A percentile compares a stretch with the other conserved stretches of the same genome.
Conservation (phyloP, 2,329 filamentous ascomycete species). For the Botryotinia calthae region DNA sequence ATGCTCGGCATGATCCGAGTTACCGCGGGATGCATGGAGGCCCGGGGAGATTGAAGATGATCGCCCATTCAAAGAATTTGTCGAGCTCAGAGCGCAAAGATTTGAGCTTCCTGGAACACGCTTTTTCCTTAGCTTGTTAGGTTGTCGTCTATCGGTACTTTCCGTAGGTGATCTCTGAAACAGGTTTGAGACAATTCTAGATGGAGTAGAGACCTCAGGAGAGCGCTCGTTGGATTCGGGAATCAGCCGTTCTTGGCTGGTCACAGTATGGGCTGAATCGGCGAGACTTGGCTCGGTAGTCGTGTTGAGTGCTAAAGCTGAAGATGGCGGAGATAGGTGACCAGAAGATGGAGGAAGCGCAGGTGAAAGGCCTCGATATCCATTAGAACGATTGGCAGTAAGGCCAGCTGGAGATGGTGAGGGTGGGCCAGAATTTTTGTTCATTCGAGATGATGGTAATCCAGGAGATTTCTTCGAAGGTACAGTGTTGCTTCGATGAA, state of each 20-base stretch:
- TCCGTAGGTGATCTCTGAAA: slow-evolving; percentile 68
- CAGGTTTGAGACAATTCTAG: slow-evolving; percentile 66
- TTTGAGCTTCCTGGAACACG: slow-evolving; percentile 71
- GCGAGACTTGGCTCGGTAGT: slow-evolving; percentile 30
- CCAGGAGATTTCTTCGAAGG: slow-evolving; percentile 86
- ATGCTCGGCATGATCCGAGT: slow-evolving; percentile 36
- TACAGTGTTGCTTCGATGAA: slow-evolving; percentile 85
- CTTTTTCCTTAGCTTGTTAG: slow-evolving; percentile 90
- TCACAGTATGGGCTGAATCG: slow-evolving; percentile 32
- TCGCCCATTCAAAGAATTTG: slow-evolving; percentile 63
- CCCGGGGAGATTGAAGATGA: slow-evolving; percentile 32
- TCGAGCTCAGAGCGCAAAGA: slow-evolving; percentile 88
- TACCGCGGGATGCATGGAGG: slow-evolving; percentile 37
- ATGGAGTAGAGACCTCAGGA: slow-evolving; percentile 49
- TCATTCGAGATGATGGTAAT: slow-evolving; percentile 65
- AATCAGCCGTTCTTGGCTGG: slow-evolving; percentile 51
- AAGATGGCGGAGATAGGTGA: slow-evolving; percentile 30
- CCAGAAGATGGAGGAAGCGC: slow-evolving; percentile 23
- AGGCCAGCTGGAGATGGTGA: slow-evolving; percentile 40
- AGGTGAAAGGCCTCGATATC: slow-evolving; percentile 31
- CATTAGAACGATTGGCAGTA: slow-evolving; percentile 22
- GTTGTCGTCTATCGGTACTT: slow-evolving; percentile 62
- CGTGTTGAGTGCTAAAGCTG: slow-evolving; percentile 26
- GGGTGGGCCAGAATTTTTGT: slow-evolving; percentile 52
- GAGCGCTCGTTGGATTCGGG: slow-evolving; percentile 32